Base-by-base conservation (phyloP, 768 basidiomycete genomes). In the Hericium alpestre region DNA sequence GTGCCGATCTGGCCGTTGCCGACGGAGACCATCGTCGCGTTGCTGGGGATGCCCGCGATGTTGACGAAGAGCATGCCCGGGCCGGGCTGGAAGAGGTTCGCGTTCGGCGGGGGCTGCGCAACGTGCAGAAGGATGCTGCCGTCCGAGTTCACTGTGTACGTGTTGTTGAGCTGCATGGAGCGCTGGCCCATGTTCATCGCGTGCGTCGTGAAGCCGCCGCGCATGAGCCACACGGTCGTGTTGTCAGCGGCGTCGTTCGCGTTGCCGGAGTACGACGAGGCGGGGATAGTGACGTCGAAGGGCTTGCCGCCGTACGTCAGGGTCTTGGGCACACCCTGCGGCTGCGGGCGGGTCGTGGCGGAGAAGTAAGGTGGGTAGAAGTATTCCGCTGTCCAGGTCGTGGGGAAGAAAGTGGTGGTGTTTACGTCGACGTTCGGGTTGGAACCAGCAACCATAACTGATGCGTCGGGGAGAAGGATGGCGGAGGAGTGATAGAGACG, bases 301-400 rank as follows among this genome's bases (percentile, higher is more conserved):
- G 77, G 73, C 25, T 73, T 59, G 1, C 95, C 95, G 40, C 95
- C 95, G 64, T 99, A 99, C 0, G 80, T 71, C 53, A 99, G 74
- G 1, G 73, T 86, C n/a, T 69, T 70, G 0, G 94, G 94, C 0
- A 91, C 68, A 6, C 87, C 86, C 13, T 73, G 67, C 13, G 86
- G 87, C 1, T 71, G 70, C 1, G 95, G 95, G 11, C 93, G 86
- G 0, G 74, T 74, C 48, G 71, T 65, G 11, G 86, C 78, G 41
- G 79, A 74, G 74, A 87, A 97, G 73, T 95, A 99, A 11, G 83
- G 77, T 0, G 95, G 95, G 73, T 93, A 97, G 76, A 93, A 99
- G 41, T 85, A 78, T 68, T 95, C 93, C 1, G 87, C 84, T 37
- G 81, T 74, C 65, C 93, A 94, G 25, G 84, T 81, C 1, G 92